Conservation (phyloP, 176 grass and related monocot species). For the Alopecurus myosuroides region DNA sequence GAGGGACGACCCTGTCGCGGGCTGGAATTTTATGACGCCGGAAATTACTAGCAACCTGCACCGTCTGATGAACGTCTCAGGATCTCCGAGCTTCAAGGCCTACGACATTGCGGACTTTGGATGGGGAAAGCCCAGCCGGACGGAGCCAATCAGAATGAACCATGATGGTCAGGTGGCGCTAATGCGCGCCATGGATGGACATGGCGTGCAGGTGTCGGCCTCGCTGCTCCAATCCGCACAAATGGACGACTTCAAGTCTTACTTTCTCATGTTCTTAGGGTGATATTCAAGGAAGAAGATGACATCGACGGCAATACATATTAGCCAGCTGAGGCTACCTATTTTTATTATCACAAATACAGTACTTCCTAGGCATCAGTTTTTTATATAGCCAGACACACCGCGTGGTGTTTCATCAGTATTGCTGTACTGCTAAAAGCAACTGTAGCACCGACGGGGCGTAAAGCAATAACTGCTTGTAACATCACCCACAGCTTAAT, state of each 20-base stretch:
- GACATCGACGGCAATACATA: too few relatives aligned
- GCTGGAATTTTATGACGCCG: background rate
- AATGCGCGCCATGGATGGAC: background rate
- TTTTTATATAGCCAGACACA: too few relatives aligned
- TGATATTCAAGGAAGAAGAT: background rate
- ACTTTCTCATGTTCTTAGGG: background rate
- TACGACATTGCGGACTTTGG: conserved; percentile 45
- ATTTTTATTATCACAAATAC: too few relatives aligned
- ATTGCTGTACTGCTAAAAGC: too few relatives aligned
- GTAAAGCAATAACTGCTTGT: too few relatives aligned
- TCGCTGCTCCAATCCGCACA: background rate
- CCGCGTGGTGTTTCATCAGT: too few relatives aligned
- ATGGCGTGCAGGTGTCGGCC: conserved; percentile 22
- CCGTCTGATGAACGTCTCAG: conserved; percentile 4
- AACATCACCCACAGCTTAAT: too few relatives aligned
- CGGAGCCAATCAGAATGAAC: conserved; percentile 45
- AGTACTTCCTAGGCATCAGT: too few relatives aligned
- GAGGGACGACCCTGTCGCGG: conserved; percentile 9
- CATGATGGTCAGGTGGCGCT: conserved; percentile 30
- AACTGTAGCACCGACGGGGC: too few relatives aligned
- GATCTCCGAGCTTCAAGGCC: conserved; percentile 24
- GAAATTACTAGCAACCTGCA: rapidly evolving
- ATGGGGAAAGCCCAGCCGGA: conserved; percentile 44
- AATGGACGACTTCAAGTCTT: conserved; percentile 16
- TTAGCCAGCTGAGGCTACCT: too few relatives aligned